Base-by-base conservation (phyloP, 768 basidiomycete species). In the Lactifluus piperatus region DNA sequence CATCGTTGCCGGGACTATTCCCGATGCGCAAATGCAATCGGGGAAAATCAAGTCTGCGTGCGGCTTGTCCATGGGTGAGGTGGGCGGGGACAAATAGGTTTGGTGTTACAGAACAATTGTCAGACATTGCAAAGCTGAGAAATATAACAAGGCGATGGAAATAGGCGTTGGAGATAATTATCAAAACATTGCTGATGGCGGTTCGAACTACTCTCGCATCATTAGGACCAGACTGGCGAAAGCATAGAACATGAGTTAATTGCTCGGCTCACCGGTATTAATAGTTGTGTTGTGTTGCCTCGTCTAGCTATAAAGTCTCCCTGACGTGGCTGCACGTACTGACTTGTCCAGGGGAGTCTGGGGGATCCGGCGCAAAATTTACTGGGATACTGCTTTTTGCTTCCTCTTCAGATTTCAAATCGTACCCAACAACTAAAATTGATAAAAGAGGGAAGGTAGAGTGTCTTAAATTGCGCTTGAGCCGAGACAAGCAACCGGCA, bases 41-140 rank as follows among this genome's bases (percentile, higher is more conserved):
- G 54, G 54, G 14, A 39, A 56, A 48, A 9, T 24, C 9, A 56
- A 45, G 50, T 44, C 30, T 24, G n/a, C 18, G 20, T 24, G 14
- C 13, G 11, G 10, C 11, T 29, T 9, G 13, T n/a, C 29, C n/a
- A 26, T 49, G 27, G 27, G 41, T 34, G 56, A 51, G 41, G 30
- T 26, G 46, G 32, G 54, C 20, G 24, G 16, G 26, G 6, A 36
- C 18, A 20, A 51, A 34, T 39, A 24, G 4, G 29, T 43, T 18
- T 16, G 44, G 20, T 24, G 51, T 60, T 54, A 60, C 54, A 39
- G 22, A 39, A 39, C 34, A 30, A 30, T 60, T 34, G 53, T 55
- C 49, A 30, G 59, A 51, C 59, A 60, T 60, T 51, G 43, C 13
- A 29, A 47, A 26, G 34, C 50, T 51, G 39, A 13, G 22, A 44